A percentile compares a stretch with the other conserved stretches of the same genome.
Conservation (phyloP, 352 stramenopile species). For the Lagenidium giganteum region DNA sequence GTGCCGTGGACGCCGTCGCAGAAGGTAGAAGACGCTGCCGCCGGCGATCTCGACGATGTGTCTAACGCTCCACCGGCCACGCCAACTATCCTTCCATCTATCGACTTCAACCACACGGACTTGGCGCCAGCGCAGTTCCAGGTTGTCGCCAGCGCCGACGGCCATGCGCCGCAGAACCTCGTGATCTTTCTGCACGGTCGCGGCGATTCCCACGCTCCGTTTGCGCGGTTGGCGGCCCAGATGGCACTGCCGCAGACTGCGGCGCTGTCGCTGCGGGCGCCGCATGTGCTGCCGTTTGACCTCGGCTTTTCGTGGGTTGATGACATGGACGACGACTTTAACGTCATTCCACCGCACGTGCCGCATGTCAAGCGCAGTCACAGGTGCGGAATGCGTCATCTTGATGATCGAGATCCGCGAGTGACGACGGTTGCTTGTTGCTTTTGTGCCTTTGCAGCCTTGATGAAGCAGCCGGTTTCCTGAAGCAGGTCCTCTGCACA, state of each 20-base stretch:
- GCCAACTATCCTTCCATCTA: slow-evolving; percentile 11
- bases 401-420: not conserved
- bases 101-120: slow-evolving; percentile 5
- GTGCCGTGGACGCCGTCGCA: too few relatives aligned
- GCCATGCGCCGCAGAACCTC: slow-evolving; percentile 38
- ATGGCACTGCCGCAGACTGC: slow-evolving; percentile 66
- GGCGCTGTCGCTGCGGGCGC: slow-evolving; percentile 43
- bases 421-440: not conserved
- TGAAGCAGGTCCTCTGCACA: slow-evolving; percentile 39
- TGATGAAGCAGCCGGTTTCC: slow-evolving; percentile 20
- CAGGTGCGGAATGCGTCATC: slow-evolving; percentile 19
- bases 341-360: slow-evolving; percentile 34
- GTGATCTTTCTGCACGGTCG: slow-evolving; percentile 59
- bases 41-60: too few relatives aligned
- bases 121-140: slow-evolving; percentile 19
- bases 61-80: too few relatives aligned
- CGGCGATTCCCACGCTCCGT: slow-evolving; percentile 47
- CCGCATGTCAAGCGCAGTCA: slow-evolving; percentile 34
- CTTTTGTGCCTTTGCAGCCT: slow-evolving; percentile 21
- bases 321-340: slow-evolving; percentile 42
- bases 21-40: too few relatives aligned
- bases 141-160: slow-evolving; percentile 12
- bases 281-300: slow-evolving; percentile 44
- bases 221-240: slow-evolving; percentile 35
- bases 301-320: slow-evolving; percentile 52